Base-by-base conservation (phyloP, 2,329 filamentous ascomycete species). In the Penicillium aurantiogriseum region DNA sequence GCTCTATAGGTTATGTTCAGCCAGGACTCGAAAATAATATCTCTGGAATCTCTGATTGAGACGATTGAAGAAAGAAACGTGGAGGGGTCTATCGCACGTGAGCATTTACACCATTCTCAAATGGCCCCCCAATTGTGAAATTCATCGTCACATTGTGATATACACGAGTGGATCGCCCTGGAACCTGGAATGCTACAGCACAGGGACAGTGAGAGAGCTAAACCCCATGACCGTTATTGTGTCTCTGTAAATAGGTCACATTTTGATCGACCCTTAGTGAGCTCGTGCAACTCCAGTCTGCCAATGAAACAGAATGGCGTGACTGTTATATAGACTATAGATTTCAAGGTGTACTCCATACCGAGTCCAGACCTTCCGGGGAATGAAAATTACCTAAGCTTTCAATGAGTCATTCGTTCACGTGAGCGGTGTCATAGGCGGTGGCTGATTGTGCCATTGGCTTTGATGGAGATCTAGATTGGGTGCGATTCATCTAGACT, bases 371-470 rank as follows among this genome's bases (percentile, higher is more conserved):
- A 27, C 15, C 29, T 31, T 11, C 23, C 15, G 33, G 15, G 33
- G 15, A 23, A 23, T 23, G 4, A 21, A 17, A 19, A 52, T 52
- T 36, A 52, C 50, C n/a, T 53, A 51, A 51, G 9, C 51, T 8
- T 21, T 21, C 10, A 17, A 39, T 47, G 42, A 53, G 31, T 53
- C 51, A 53, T 36, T 27, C 15, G 2, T n/a, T 46, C 33, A 56
- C 27, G 40, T 39, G 35, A 52, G 61, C 57, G 60, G 58, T 58
- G 44, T 54, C 44, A 3, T 6, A 29, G 55, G 61, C 63, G 63
- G 63, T 65, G 52, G 35, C 17, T 2, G 2, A 47, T 62, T 56
- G 35, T 63, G 59, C 61, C 61, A 29, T 31, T 36, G 39, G 29
- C 27, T 50, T 46, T 40, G 46, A 54, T 52, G 49, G 39, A 53